A percentile compares a stretch with the other conserved stretches of the same genome.
These are phyloP conservation scores for Fusarium udum DNA, from an alignment of 2,329 filamentous ascomycete species.

Conservation along the genomic window DNA sequence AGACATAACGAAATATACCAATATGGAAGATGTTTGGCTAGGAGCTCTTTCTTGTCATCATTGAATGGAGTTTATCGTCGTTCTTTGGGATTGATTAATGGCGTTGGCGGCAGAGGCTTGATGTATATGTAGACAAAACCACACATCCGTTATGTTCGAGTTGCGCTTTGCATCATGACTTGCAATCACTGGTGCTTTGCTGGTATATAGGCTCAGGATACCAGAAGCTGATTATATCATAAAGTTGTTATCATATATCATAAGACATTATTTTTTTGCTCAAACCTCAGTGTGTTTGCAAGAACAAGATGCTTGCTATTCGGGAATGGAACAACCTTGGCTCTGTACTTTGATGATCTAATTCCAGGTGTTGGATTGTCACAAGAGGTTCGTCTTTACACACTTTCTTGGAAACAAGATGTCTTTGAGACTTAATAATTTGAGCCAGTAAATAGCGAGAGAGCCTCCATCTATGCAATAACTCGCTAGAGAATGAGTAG, in stretches of 20 bases:
- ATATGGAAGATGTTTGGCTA: neutral
- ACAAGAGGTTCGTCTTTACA: too few species aligned
- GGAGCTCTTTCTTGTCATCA: constrained; percentile 17
- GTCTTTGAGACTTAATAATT: neutral
- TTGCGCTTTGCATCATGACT: neutral
- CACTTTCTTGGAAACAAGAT: neutral
- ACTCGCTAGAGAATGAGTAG: neutral
- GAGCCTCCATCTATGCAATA: neutral
- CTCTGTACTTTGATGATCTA: neutral
- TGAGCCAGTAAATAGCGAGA: too few species aligned
- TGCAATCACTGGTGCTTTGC: too few species aligned
- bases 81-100: constrained; percentile 30
- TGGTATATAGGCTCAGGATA: neutral
- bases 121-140: constrained; percentile 40
- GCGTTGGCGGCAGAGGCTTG: constrained; percentile 37
- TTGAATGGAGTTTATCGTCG: constrained; percentile 36
- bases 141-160: neutral
- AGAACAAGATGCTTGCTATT: neutral
- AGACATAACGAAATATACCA: neutral
- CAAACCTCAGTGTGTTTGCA: neutral
- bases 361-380: neutral
- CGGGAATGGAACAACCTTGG: neutral
- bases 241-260: neutral
- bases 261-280: neutral
- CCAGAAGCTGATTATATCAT: neutral